Base-by-base conservation (phyloP, 192 early-diverging fungal species). In the Thamnidium elegans region DNA sequence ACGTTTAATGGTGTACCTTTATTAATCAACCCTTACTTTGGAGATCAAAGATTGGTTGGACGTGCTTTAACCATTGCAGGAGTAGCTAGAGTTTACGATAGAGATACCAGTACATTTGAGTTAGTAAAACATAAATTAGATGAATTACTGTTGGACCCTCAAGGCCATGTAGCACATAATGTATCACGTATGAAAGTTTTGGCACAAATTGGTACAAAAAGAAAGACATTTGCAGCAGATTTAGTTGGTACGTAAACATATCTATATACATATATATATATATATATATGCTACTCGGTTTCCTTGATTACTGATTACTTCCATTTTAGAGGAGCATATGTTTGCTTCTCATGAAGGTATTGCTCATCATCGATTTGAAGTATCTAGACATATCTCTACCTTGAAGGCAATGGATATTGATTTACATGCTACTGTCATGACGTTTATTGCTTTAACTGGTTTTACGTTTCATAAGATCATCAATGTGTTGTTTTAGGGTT, bases 1-100 rank as follows among this genome's bases (percentile, higher is more conserved):
- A 17, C 75, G 3, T 75, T 47, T 45, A 46, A 32, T 9, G 62
- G 65, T 14, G 63, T 43, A 4, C 73, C 48, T 5, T 53, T 75
- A 42, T 17, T 78, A 1, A n/a, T 61, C 1, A 61, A 65, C 10
- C 76, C 73, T 11, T 71, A 68, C 19, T 63, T 50, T 48, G 62
- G 56, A 11, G 72, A 71, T 47, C 69, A 78, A 17, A 50, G 50
- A 3, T 21, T 44, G 4, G 71, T 66, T 34, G 63, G 21, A 0
- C 32, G 55, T 17, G 43, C 42, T 9, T n/a, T 65, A 34, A 2
- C 14, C 9, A 20, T 36, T 10, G 63, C 63, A 26, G 63, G 63
- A 9, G 63, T 65, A 11, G 63, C 52, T 0, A 36, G 53, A 1
- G 7, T 9, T 2, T 39, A 55, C 23, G 17, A 53, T 31, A 50